Evolutionary conservation across 2,329 filamentous ascomycete species (phyloP).

Genomic region (Trichoderma gracile): DNA sequence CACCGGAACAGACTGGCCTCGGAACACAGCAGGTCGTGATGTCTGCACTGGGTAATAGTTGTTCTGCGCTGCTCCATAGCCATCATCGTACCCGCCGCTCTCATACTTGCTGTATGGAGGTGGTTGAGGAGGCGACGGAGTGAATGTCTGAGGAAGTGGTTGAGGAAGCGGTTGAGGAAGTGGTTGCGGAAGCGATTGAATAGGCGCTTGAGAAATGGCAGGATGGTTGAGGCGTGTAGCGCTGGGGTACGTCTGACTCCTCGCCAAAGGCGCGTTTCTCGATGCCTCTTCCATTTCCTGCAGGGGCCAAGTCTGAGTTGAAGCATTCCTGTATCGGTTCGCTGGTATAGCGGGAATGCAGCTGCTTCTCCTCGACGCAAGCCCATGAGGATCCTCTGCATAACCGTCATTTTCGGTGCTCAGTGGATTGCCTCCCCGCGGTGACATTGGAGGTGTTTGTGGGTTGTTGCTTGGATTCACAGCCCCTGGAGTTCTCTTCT

Average conservation of each 20-base stretch:
- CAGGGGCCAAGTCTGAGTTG: not conserved
- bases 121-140: too few relatives aligned
- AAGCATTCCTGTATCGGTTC: not conserved
- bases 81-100: not conserved
- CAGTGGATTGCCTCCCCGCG: not conserved
- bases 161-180: too few relatives aligned
- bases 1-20: not conserved
- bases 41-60: not conserved
- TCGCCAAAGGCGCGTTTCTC: not conserved
- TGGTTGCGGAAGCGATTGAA: too few relatives aligned
- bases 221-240: not conserved
- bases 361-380: not conserved
- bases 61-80: too few relatives aligned
- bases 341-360: not conserved
- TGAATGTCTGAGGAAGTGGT: too few relatives aligned
- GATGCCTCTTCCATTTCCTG: not conserved
- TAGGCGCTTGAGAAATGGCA: not conserved
- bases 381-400: not conserved
- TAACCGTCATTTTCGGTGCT: not conserved
- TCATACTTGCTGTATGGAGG: not conserved
- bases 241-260: not conserved
- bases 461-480: not conserved
- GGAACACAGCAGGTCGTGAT: not conserved
- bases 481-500: not conserved
- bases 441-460: conserved; percentile 1